Evolutionary conservation across 2,329 filamentous ascomycete genomes (phyloP).

Genomic region (Scedosporium aurantiacum): DNA sequence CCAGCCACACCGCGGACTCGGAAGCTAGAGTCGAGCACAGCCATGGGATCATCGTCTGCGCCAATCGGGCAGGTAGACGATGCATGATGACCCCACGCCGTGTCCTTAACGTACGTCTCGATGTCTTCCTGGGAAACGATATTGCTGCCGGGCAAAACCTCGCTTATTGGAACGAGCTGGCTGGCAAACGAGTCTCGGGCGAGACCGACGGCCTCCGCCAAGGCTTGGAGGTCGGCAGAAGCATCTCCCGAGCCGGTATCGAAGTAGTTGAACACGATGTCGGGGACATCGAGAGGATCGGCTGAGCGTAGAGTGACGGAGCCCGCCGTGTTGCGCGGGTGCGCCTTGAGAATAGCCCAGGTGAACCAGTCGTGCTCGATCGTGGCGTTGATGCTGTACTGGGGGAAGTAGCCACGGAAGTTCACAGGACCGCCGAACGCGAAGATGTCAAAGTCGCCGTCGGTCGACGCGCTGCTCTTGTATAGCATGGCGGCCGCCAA

Average conservation of each 20-base stretch:
- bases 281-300: slow-evolving; percentile 52
- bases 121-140: background rate
- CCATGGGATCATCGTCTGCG: slow-evolving; percentile 34
- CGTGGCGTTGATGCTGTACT: slow-evolving; percentile 9
- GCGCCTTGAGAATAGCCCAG: slow-evolving; percentile 37
- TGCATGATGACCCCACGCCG: slow-evolving; percentile 34
- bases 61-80: slow-evolving; percentile 46
- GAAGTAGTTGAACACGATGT: slow-evolving; percentile 54
- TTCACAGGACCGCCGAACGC: slow-evolving; percentile 10
- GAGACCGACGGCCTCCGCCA: slow-evolving; percentile 44
- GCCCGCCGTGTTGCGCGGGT: slow-evolving; percentile 42
- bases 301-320: slow-evolving; percentile 48
- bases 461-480: too few relatives aligned
- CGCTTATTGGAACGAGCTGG: background rate
- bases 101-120: background rate
- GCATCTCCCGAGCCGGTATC: slow-evolving; percentile 27
- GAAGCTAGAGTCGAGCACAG: slow-evolving; percentile 44
- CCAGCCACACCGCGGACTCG: slow-evolving; percentile 41
- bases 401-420: slow-evolving; percentile 14
- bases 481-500: too few relatives aligned
- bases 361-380: background rate
- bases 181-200: slow-evolving; percentile 21
- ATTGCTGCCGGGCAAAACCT: slow-evolving; percentile 11
- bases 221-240: slow-evolving; percentile 36
- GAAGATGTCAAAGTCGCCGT: too few relatives aligned